Evolutionary conservation across 345 rosid species (phyloP), one percentile per base, ranked within the genome.

Genomic region (Lepidium africanum): DNA sequence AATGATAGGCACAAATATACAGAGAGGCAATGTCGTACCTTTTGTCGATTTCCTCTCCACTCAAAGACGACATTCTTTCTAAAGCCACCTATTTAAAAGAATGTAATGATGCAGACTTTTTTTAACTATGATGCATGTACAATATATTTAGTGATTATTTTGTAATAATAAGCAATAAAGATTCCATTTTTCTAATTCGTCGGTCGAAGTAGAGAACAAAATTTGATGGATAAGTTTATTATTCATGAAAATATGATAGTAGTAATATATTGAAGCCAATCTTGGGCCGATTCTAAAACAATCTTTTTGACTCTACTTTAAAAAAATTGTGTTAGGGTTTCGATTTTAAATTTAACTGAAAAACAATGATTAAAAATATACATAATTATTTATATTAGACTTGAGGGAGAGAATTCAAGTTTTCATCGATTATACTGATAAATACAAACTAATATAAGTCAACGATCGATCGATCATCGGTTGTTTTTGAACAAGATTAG

Each of bases 21-120:
- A 72, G 65, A 64, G 14, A 64, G 52, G 71, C 71, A 55, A 19
- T 56, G 71, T 64, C 71, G 12, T 41, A 48, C 6, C 40, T 47
- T 71, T 72, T 72, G 65, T 55, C 65, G 48, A 51, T 56, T 9
- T 47, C 58, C 45, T 56, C 71, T 72, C 76, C 65, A 72, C 65
- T 57, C 63, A 71, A 53, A 62, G 35, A 59, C 38, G 5, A 58
- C 59, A 59, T 39, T 69, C 46, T 65, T 65, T 54, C 63, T 17
- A 53, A 30, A 32, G 30, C 42, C 41, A 27, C 32, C 32, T 27
- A 27, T 27, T 27, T 27, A 27, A 27, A 27, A 27, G 32, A 27
- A 27, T 27, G 32, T 27, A 27, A 27, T 27, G 32, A 27, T 52
- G 37, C 16, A 70, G 59, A 25, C 50, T 37, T 25, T 15, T 58